Evolutionary conservation across 257 asterid genomes (phyloP).

Genomic region (Scutellaria galericulata): DNA sequence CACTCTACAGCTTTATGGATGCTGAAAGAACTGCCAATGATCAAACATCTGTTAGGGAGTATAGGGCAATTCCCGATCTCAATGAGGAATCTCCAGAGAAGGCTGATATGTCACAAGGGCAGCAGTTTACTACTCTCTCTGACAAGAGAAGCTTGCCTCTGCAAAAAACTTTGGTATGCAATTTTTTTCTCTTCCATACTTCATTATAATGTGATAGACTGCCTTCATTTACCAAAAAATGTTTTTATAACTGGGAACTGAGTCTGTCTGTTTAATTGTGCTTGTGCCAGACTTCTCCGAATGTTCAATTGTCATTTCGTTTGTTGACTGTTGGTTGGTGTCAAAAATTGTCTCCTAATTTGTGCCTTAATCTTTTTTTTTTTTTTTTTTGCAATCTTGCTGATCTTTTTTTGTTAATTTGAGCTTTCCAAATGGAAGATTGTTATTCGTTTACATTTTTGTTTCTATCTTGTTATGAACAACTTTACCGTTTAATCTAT

Average conservation of each 20-base stretch:
- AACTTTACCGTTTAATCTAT: not conserved
- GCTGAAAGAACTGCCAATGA: slow-evolving; percentile 36
- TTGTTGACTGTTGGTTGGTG: slow-evolving; percentile 4
- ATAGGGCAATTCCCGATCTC: slow-evolving; percentile 56
- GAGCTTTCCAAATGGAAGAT: not conserved
- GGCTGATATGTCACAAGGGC: slow-evolving; percentile 27
- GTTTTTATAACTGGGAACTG: not conserved
- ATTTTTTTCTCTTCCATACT: not conserved
- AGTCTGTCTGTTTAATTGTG: not conserved
- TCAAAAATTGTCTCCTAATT: too few relatives aligned
- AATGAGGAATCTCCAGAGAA: slow-evolving; percentile 45
- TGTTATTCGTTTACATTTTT: not conserved
- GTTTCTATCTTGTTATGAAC: not conserved
- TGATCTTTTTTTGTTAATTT: not conserved
- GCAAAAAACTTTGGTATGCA: slow-evolving; percentile 41
- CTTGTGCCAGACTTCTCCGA: not conserved
- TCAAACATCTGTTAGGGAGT: slow-evolving; percentile 33
- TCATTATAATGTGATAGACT: slow-evolving; percentile 16
- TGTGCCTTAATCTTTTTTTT: too few relatives aligned
- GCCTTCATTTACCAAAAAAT: slow-evolving; percentile 10
- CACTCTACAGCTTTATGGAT: slow-evolving; percentile 52
- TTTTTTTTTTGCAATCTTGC: not conserved
- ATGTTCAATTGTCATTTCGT: not conserved
- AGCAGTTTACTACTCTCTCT: slow-evolving; percentile 32
- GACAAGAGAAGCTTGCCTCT: slow-evolving; percentile 36